phyloP scores from a whole-genome alignment of 176 grass and related monocot species.

The Carex scoparia region DNA sequence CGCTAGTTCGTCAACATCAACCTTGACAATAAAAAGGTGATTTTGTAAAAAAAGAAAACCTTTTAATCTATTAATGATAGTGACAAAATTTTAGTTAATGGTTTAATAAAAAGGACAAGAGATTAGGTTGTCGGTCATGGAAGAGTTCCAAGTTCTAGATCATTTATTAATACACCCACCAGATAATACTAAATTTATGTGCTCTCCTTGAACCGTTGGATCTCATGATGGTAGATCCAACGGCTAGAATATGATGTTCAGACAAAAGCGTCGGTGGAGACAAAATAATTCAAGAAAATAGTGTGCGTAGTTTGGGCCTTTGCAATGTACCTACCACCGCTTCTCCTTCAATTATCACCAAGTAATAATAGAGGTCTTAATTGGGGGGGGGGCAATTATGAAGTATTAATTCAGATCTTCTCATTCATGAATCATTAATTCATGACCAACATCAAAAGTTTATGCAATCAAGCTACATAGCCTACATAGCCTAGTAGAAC shows the following conservation, averaged over 20 bases:
- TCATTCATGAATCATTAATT: background rate
- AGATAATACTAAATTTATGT: background rate
- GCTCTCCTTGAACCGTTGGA: background rate
- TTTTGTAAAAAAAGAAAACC: background rate
- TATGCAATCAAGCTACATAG: background rate
- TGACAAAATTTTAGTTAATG: background rate
- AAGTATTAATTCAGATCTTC: background rate
- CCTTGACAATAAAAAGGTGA: background rate
- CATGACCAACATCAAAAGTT: background rate
- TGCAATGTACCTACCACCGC: background rate
- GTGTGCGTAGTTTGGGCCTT: background rate
- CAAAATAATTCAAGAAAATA: constrained; percentile 3
- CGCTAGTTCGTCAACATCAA: background rate
- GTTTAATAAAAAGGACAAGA: background rate
- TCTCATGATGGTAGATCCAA: background rate
- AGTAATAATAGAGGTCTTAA: background rate
- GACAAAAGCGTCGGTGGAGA: background rate
- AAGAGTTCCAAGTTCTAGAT: background rate
- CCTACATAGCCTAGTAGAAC: no score
- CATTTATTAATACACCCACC: background rate
- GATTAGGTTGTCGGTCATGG: background rate
- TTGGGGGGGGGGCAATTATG: background rate
- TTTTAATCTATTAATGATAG: background rate
- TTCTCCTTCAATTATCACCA: background rate
- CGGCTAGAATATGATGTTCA: background rate